Base-by-base conservation (phyloP, 768 basidiomycete genomes). In the Coprinopsis sp. region DNA sequence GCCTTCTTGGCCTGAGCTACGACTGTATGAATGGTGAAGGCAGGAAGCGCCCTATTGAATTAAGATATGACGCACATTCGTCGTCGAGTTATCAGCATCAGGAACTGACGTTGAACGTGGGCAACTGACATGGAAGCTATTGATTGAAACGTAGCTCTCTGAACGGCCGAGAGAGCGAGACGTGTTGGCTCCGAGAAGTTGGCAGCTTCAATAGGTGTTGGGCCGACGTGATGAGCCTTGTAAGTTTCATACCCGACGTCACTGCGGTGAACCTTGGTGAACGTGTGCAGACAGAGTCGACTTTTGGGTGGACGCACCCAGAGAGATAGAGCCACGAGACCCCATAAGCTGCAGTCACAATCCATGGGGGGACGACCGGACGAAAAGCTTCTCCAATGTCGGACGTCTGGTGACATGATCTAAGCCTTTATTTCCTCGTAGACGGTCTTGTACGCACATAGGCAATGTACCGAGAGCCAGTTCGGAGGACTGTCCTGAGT, bases 361-460 rank as follows among this genome's bases (percentile, higher is more conserved):
- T 50, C 61, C 73, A 74, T 1, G 89, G 83, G 29, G 78, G 77
- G 3, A 89, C 83, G 28, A 91, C 77, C 2, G 88, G 87, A 8
- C 89, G 72, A 61, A 91, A 90, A 1, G 87, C 84, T 64, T 91
- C 89, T 37, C 89, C 89, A 21, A 90, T 68, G 57, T 89, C 87
- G 65, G 85, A 87, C 33, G 85, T 87, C 84, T 87, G 57, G 29
- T 46, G 33, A 55, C 27, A 42, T 19, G 44, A 51, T 53, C 62
- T 60, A 51, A 54, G 51, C 50, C 48, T 42, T 46, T 13, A 49
- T 24, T 16, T 25, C 28, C 33, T 12, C 37, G 23, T 14, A 39
- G 28, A 16, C 30, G 24, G 27, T 42, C 31, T 24, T 45, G 24
- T 50, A 66, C 75, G 49, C 68, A 84, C 84, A 65, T 89, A 91